Conservation (phyloP, 768 basidiomycete genomes). For the Boletus patriciae region DNA sequence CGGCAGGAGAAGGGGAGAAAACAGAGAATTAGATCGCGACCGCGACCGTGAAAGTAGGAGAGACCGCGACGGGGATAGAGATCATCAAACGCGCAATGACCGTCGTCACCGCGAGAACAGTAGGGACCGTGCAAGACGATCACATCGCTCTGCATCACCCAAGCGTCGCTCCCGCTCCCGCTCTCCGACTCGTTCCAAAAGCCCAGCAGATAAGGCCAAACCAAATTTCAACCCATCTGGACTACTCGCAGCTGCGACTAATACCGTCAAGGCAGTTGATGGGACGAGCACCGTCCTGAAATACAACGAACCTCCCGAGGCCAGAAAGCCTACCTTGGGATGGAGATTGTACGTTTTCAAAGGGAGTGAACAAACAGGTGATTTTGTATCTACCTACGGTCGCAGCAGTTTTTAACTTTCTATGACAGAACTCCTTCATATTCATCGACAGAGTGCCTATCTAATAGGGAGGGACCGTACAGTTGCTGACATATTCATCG, state of each 20-base stretch:
- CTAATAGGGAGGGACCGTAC: constrained; percentile 86
- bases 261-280: constrained; percentile 75
- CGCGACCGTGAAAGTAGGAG: constrained; percentile 14
- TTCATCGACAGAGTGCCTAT: constrained; percentile 93
- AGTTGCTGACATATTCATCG: constrained; percentile 83
- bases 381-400: constrained; percentile 29
- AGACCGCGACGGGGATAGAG: constrained; percentile 38
- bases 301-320: constrained; percentile 98
- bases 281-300: constrained; percentile 86
- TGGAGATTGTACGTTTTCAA: constrained; percentile 99
- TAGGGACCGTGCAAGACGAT: constrained; percentile 32
- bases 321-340: constrained; percentile 81
- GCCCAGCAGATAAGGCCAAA: constrained; percentile 62
- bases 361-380: constrained; percentile 88
- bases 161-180: constrained; percentile 40
- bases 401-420: not conserved
- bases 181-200: constrained; percentile 44
- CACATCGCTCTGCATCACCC: constrained; percentile 62
- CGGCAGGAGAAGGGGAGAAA: constrained; percentile 17
- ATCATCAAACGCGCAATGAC: constrained; percentile 36
- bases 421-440: constrained; percentile 78
- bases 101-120: constrained; percentile 24
- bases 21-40: constrained; percentile 12
- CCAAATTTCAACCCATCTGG: constrained; percentile 91
- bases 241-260: constrained; percentile 92